A percentile compares a stretch with the other conserved stretches of the same genome.
phyloP scores from a whole-genome alignment of 768 basidiomycete genomes.

The Mycena galopus region DNA sequence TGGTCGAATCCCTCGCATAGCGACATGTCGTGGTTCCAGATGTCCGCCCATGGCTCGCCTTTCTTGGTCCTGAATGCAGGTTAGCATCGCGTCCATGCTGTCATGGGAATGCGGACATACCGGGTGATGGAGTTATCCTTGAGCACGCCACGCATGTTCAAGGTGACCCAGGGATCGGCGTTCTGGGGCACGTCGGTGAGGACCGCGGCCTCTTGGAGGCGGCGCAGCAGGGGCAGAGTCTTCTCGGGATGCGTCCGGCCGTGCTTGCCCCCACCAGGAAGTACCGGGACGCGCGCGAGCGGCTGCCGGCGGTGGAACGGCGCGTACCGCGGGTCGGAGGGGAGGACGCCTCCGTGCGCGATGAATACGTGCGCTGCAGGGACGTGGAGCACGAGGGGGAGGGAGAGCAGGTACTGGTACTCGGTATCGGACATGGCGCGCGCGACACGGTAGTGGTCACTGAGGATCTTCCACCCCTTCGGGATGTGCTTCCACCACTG shows the following conservation, averaged over 20 bases:
- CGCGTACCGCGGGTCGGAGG: constrained; percentile 72
- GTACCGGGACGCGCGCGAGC: constrained; percentile 70
- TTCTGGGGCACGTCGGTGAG: constrained; percentile 82
- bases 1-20: constrained; percentile 66
- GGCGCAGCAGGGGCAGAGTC: constrained; percentile 54
- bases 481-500: constrained; percentile 69
- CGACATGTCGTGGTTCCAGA: constrained; percentile 79
- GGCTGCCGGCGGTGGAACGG: constrained; percentile 72
- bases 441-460: constrained; percentile 85
- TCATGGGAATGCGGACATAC: constrained; percentile 39
- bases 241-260: constrained; percentile 29
- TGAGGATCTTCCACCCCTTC: constrained; percentile 78
- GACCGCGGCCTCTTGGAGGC: constrained; percentile 77
- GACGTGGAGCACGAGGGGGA: constrained; percentile 82
- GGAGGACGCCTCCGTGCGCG: constrained; percentile 87
- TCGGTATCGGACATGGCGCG: constrained; percentile 70
- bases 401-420: constrained; percentile 78
- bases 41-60: constrained; percentile 81
- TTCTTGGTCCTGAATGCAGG: constrained; percentile 44
- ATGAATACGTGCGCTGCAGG: constrained; percentile 82
- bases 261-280: constrained; percentile 38
- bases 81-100: background rate
- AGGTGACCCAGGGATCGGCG: constrained; percentile 76
- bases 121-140: constrained; percentile 59
- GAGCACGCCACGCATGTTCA: constrained; percentile 78